Evolutionary conservation across 106 monocot genomes (phyloP).

Genomic region (Vanilla planifolia): DNA sequence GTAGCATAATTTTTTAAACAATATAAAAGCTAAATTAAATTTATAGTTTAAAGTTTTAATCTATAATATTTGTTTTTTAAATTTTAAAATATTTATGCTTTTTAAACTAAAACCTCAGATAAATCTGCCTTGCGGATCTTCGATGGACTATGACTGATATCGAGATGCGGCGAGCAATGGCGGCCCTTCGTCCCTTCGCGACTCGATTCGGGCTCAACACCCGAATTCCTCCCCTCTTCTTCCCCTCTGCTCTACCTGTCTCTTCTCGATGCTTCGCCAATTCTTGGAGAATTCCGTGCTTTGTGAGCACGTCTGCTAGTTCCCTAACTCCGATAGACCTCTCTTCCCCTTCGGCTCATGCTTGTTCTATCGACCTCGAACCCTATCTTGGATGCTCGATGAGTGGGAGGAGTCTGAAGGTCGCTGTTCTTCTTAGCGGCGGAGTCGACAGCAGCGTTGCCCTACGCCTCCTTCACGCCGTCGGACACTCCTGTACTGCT

Average conservation of each 20-base stretch:
- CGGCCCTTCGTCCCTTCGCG: conserved; percentile 9
- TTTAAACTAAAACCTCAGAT: no score
- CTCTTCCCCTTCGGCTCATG: not conserved
- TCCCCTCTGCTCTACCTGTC: not conserved
- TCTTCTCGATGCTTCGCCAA: not conserved
- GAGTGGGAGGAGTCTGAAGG: conserved; percentile 49
- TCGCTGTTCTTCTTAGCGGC: conserved; percentile 91
- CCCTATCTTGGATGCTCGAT: conserved; percentile 66
- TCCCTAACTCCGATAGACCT: not conserved
- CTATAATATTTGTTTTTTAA: no score
- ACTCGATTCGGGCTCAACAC: not conserved
- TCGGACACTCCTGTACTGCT: conserved; percentile 85
- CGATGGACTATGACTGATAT: no score
- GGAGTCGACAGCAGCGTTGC: conserved; percentile 98
- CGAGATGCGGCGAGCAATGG: conserved; percentile 25
- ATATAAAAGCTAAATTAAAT: no score
- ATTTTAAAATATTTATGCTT: no score
- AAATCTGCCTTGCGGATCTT: no score
- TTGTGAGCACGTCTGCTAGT: not conserved
- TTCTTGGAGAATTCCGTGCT: not conserved
- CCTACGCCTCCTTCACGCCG: conserved; percentile 89
- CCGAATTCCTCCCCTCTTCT: not conserved
- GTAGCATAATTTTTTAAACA: no score
- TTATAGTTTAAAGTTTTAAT: no score
- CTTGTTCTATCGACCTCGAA: conserved; percentile 24